Percentiles rank a stretch among this genome's conserved stretches.
These are phyloP conservation scores for Pelargonium exstipulatum DNA, from an alignment of 441 rosid genomes.

Conservation along the genomic window DNA sequence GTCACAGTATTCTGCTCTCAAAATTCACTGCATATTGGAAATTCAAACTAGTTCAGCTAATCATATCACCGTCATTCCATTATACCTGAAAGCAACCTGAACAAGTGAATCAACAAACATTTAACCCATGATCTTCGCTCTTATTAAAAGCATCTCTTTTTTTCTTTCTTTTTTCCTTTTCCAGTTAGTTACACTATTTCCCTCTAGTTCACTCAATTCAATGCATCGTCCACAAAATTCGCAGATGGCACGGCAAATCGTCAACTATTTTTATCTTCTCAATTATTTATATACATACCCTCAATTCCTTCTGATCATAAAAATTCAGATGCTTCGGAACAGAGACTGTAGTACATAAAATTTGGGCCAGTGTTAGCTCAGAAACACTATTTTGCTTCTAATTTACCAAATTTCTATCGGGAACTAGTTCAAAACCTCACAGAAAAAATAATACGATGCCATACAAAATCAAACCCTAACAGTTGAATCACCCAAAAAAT, in stretches of 20 bases:
- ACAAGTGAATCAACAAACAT: constrained; percentile 8
- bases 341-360: constrained; percentile 23
- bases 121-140: neutral
- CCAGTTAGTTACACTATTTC: neutral
- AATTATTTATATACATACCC: constrained; percentile 10
- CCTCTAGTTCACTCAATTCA: constrained; percentile 1
- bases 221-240: neutral
- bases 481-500: constrained; percentile 25
- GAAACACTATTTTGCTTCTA: constrained; percentile 22
- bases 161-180: neutral
- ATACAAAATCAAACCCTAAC: constrained; percentile 35
- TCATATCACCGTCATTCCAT: constrained; percentile 5
- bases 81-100: constrained; percentile 7
- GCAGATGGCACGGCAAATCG: neutral
- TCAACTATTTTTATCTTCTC: constrained; percentile 2
- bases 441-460: neutral
- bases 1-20: neutral
- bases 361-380: constrained; percentile 16
- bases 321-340: constrained; percentile 17
- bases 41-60: neutral
- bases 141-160: neutral
- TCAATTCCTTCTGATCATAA: constrained; percentile 20
- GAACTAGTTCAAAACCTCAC: constrained; percentile 28
- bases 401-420: constrained; percentile 23
- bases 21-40: neutral